A percentile compares a stretch with the other conserved stretches of the same genome.
These are phyloP conservation scores for Pyrenochaeta sp. DNA, from an alignment of 2,329 filamentous ascomycete species.

Conservation along the genomic window DNA sequence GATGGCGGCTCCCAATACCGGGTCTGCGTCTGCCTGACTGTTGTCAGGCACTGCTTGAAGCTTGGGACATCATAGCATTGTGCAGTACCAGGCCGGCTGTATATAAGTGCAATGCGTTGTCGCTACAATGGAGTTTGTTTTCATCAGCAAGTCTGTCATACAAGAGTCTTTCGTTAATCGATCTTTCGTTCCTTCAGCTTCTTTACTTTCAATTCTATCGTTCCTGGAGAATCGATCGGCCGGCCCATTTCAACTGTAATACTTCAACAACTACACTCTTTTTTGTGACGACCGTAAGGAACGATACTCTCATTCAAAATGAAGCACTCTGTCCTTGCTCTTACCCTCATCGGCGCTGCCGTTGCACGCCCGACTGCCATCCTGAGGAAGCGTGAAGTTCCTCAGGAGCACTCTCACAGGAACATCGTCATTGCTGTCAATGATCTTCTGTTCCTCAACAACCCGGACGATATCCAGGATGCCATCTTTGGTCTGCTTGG, in stretches of 20 bases:
- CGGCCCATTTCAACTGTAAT: conserved; percentile 37
- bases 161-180: conserved; percentile 38
- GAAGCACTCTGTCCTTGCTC: conserved; percentile 43
- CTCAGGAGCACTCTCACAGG: conserved; percentile 65
- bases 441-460: conserved; percentile 53
- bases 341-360: conserved; percentile 40
- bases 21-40: conserved; percentile 17
- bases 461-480: conserved; percentile 59
- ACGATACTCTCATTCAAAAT: conserved; percentile 27
- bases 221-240: conserved; percentile 49
- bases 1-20: conserved; percentile 16
- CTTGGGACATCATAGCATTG: conserved; percentile 17
- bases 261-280: conserved; percentile 7
- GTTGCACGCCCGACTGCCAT: conserved; percentile 34
- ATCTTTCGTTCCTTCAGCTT: conserved; percentile 25
- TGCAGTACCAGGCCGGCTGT: conserved; percentile 13
- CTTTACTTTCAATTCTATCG: conserved; percentile 41
- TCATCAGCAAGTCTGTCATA: conserved; percentile 22
- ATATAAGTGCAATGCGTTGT: conserved; percentile 40
- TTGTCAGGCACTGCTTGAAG: conserved; percentile 19
- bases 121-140: conserved; percentile 14
- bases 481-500: conserved; percentile 63
- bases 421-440: conserved; percentile 57
- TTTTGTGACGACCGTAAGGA: conserved; percentile 7
- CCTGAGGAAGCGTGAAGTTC: conserved; percentile 58